These are phyloP conservation scores for Fusarium coffeatum DNA, from an alignment of 2,329 filamentous ascomycete genomes.

Conservation along the genomic window DNA sequence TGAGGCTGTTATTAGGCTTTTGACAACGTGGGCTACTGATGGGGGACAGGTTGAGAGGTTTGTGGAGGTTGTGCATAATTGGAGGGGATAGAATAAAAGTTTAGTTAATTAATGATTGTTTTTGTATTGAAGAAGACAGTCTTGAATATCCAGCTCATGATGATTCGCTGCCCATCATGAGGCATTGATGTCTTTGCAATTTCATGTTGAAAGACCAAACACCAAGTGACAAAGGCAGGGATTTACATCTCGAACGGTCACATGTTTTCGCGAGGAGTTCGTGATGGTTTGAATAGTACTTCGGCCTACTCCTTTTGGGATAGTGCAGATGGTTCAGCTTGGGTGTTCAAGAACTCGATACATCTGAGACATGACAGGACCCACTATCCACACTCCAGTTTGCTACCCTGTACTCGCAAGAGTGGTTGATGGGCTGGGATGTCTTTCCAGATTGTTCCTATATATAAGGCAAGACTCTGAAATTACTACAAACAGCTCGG, in stretches of 20 bases:
- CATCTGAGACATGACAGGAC: background rate
- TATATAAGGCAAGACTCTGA: too few relatives aligned
- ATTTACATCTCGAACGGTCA: background rate
- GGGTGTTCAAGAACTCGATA: background rate
- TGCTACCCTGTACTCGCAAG: rapidly evolving
- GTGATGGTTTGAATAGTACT: rapidly evolving
- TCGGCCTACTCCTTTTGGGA: background rate
- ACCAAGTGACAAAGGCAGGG: rapidly evolving
- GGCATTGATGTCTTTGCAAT: too few relatives aligned
- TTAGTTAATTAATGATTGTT: background rate
- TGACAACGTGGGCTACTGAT: constrained; percentile 65
- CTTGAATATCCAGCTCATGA: background rate
- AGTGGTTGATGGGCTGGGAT: rapidly evolving
- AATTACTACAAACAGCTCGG: too few relatives aligned
- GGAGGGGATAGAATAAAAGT: constrained; percentile 11
- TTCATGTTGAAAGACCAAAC: too few relatives aligned
- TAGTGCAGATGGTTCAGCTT: rapidly evolving
- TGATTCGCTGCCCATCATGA: rapidly evolving
- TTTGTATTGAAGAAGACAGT: background rate
- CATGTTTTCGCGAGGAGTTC: background rate
- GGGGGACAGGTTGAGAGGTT: constrained; percentile 55
- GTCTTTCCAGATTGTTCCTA: background rate
- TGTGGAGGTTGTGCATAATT: constrained; percentile 34
- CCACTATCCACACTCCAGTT: rapidly evolving
- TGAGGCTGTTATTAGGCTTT: constrained; percentile 56